Percentiles rank a stretch among this genome's conserved stretches.
These are phyloP conservation scores for Alternaria tenuissima DNA, from an alignment of 2,329 filamentous ascomycete genomes.

Conservation along the genomic window DNA sequence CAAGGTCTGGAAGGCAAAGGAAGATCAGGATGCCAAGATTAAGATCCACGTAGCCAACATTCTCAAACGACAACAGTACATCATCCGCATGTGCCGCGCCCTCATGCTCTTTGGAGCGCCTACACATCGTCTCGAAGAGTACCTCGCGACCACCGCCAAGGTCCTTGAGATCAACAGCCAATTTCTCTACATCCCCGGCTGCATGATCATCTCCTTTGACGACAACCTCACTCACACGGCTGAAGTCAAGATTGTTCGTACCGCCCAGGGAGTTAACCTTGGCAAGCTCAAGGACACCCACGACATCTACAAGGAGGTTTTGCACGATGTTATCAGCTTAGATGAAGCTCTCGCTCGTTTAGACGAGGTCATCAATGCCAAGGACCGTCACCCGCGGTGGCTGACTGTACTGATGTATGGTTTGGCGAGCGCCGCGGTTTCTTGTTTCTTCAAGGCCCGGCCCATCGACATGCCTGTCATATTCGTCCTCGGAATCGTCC, in stretches of 20 bases:
- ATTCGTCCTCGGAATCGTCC: conserved; percentile 75
- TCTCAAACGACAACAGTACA: conserved; percentile 80
- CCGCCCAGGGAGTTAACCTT: conserved; percentile 73
- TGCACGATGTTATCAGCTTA: conserved; percentile 74
- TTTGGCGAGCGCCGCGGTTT: conserved; percentile 75
- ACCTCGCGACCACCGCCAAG: conserved; percentile 84
- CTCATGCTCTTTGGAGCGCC: conserved; percentile 91
- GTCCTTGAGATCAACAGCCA: conserved; percentile 87
- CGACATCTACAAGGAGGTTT: conserved; percentile 79
- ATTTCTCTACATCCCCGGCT: conserved; percentile 87
- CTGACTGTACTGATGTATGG: conserved; percentile 72
- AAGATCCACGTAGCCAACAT: conserved; percentile 71
- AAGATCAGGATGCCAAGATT: conserved; percentile 63
- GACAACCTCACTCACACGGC: conserved; percentile 71
- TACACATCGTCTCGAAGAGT: conserved; percentile 89
- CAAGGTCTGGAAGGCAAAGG: conserved; percentile 39
- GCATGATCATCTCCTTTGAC: conserved; percentile 92
- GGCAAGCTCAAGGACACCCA: conserved; percentile 77
- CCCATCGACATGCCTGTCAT: conserved; percentile 81
- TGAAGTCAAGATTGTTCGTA: conserved; percentile 79
- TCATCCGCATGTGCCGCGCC: conserved; percentile 84
- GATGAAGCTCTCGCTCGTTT: conserved; percentile 73
- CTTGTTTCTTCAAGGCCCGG: conserved; percentile 79
- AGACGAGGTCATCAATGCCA: conserved; percentile 67
- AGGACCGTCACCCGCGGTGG: conserved; percentile 61